Evolutionary conservation across 1,139 yeast species (phyloP), one percentile per base, ranked within the genome.

Genomic region (Candida sanyaensis): DNA sequence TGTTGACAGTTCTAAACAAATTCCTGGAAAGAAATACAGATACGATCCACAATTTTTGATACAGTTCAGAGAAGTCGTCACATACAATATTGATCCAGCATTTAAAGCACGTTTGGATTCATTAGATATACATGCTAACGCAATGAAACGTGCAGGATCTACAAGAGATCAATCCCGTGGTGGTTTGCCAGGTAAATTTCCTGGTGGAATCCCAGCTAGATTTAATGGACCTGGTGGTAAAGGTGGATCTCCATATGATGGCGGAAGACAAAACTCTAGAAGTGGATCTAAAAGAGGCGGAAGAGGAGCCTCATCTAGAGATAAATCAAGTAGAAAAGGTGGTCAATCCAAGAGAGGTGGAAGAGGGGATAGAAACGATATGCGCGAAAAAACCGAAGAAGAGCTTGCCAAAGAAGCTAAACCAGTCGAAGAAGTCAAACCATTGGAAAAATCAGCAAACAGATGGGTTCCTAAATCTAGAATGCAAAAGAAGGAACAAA

Each of bases 381-480:
- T 45, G 37, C 55, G 59, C 31, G 57, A 59, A 42, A 54, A 52
- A 39, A 51, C 54, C 7, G 62, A 57, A 39, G 62, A 61, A 43
- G 71, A 75, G 54, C 79, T 82, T 28, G 54, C 55, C 10, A 48
- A 49, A 33, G 55, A 57, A 55, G 66, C 67, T 28, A 55, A 64
- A 33, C 75, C 78, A 24, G 68, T 67, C 23, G 82, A 76, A 60
- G 84, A 79, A 43, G 75, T 78, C 47, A 76, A 76, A 61, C 84
- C 84, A 46, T 79, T 88, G 65, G 88, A 80, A 57, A 78, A 84
- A 61, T 77, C 91, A 24, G 96, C 92, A 37, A 88, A 82, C 62
- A 89, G 98, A 75, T 93, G 99, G 99, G 84, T 88, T 63, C 98
- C 99, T 59, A 85, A 83, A 69, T 83, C 89, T 13, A 84, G 81